A percentile compares a stretch with the other conserved stretches of the same genome.
Evolutionary conservation across 2,329 filamentous ascomycete genomes (phyloP).

Genomic region (Penicillium sp.): DNA sequence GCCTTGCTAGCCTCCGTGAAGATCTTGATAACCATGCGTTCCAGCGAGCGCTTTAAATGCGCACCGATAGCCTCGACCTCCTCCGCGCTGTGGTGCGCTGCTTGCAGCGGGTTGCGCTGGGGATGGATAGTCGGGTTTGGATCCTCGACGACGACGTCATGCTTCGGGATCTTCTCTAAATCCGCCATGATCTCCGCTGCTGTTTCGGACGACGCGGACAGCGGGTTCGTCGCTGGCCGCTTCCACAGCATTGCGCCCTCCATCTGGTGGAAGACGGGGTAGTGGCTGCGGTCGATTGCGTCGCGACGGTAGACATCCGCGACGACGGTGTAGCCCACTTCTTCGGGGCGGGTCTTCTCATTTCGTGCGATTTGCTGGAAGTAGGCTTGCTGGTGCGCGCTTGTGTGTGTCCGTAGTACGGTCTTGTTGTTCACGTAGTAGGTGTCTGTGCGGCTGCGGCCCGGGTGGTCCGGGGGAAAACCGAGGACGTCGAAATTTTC

Average conservation of each 20-base stretch:
- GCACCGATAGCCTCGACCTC: conserved; percentile 79
- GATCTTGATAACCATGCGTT: conserved; percentile 84
- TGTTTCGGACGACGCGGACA: conserved; percentile 45
- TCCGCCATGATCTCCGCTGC: conserved; percentile 64
- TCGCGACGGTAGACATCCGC: conserved; percentile 95
- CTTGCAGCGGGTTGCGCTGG: conserved; percentile 78
- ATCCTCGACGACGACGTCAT: conserved; percentile 76
- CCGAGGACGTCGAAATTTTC: conserved; percentile 98
- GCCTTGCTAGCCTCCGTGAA: conserved; percentile 74
- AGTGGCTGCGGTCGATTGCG: conserved; percentile 91
- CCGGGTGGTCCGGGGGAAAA: conserved; percentile 82
- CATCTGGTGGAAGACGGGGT: conserved; percentile 98
- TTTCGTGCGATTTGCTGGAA: conserved; percentile 60
- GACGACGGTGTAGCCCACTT: conserved; percentile 78
- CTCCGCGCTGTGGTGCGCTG: conserved; percentile 62
- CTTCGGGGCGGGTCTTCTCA: conserved; percentile 32
- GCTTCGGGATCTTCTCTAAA: conserved; percentile 65
- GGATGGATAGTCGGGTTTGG: conserved; percentile 72
- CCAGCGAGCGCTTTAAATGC: conserved; percentile 84
- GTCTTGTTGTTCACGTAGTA: conserved; percentile 88
- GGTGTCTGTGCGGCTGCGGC: conserved; percentile 81
- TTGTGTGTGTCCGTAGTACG: conserved; percentile 88
- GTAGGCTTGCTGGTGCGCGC: conserved; percentile 85
- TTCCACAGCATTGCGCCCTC: conserved; percentile 92
- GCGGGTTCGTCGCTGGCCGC: conserved; percentile 45